Evolutionary conservation across 768 basidiomycete species (phyloP).

Genomic region (Kwoniella mangroviensis): DNA sequence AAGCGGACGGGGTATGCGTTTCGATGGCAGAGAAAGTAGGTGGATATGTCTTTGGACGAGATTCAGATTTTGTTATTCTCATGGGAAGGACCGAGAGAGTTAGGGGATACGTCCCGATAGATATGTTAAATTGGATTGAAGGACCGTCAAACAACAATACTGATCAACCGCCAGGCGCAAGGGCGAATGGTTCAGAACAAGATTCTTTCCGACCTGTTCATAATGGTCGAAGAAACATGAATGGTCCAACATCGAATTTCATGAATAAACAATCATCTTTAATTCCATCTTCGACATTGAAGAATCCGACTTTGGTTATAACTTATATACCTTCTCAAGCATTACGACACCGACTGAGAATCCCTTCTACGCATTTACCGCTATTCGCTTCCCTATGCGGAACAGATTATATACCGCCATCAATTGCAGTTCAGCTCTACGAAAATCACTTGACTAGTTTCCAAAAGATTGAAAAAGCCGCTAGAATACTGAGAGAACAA

Average conservation of each 20-base stretch:
- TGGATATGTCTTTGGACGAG: constrained; percentile 53
- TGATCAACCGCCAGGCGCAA: neutral
- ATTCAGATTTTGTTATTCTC: constrained; percentile 55
- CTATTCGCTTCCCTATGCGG: constrained; percentile 53
- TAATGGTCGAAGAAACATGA: constrained; percentile 6
- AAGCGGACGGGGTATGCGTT: constrained; percentile 56
- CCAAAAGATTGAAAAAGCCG: constrained; percentile 52
- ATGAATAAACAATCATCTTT: constrained; percentile 25
- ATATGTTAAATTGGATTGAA: constrained; percentile 56
- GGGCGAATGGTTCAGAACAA: neutral
- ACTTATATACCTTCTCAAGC: constrained; percentile 38
- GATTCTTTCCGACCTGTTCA: constrained; percentile 18
- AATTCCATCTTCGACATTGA: constrained; percentile 27
- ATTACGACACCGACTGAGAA: constrained; percentile 45
- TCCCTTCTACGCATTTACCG: constrained; percentile 49
- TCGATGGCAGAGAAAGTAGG: constrained; percentile 48
- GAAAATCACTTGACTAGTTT: constrained; percentile 28
- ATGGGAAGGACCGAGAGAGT: constrained; percentile 26
- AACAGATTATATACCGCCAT: constrained; percentile 51
- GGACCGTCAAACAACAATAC: constrained; percentile 11
- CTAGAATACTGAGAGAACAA: constrained; percentile 50
- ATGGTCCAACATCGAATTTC: constrained; percentile 2
- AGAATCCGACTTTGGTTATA: constrained; percentile 41
- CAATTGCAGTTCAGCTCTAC: constrained; percentile 39
- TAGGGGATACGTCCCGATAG: constrained; percentile 55